Conservation (phyloP, 225 moss, liverwort and hornwort species). For the Polytrichum commune region DNA sequence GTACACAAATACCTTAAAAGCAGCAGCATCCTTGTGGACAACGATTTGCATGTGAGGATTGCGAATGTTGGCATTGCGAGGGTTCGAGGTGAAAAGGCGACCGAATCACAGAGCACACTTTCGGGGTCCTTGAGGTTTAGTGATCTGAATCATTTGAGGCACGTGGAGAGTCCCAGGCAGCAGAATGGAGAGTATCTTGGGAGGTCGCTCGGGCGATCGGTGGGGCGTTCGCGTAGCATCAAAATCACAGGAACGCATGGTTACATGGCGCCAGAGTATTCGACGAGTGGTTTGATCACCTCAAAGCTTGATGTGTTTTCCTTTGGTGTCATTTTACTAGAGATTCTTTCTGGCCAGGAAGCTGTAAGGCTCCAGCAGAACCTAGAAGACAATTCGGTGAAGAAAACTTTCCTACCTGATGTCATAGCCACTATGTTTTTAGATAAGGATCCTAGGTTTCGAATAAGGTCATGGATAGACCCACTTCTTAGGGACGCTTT, state of each 20-base stretch:
- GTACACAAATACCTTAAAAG: conserved; percentile 90
- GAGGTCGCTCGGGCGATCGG: conserved; percentile 19
- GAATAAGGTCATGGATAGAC: conserved; percentile 78
- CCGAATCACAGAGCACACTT: conserved; percentile 8
- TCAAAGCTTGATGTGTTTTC: conserved; percentile 77
- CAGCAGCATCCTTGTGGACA: conserved; percentile 70
- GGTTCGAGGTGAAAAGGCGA: conserved; percentile 57
- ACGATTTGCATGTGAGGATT: conserved; percentile 63
- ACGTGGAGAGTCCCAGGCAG: background rate
- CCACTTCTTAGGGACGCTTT: conserved; percentile 75
- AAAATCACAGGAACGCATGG: conserved; percentile 84
- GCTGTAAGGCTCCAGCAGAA: conserved; percentile 47
- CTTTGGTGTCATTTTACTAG: conserved; percentile 79
- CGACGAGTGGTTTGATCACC: conserved; percentile 48
- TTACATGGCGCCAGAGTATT: conserved; percentile 96
- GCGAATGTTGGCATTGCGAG: conserved; percentile 74
- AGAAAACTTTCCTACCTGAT: conserved; percentile 56
- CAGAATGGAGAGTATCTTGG: conserved; percentile 7
- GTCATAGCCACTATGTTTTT: conserved; percentile 58
- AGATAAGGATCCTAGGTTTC: conserved; percentile 55
- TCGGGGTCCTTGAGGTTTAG: conserved; percentile 11
- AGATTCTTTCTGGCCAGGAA: conserved; percentile 87
- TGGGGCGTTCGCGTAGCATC: conserved; percentile 66
- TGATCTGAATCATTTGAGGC: conserved; percentile 8
- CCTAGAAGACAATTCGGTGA: conserved; percentile 30